These are phyloP conservation scores for Exophiala aquamarina DNA, from an alignment of 2,329 filamentous ascomycete genomes.

Conservation along the genomic window DNA sequence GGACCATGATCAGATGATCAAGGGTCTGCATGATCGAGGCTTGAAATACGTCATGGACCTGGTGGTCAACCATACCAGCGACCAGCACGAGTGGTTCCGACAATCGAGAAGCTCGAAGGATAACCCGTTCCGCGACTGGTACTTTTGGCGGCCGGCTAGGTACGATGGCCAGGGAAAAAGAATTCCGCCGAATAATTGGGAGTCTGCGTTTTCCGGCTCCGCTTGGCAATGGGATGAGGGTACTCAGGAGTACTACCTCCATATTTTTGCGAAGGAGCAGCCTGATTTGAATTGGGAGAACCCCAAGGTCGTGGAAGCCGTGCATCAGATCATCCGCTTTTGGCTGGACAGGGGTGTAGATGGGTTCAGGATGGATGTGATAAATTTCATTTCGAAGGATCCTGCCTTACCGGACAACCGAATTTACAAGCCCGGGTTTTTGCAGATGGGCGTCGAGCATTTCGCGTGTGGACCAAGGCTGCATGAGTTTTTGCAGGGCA, in stretches of 20 bases:
- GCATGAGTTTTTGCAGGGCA: slow-evolving; percentile 67
- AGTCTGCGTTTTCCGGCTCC: slow-evolving; percentile 37
- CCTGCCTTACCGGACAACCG: slow-evolving; percentile 57
- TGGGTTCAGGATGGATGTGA: slow-evolving; percentile 67
- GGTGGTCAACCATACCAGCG: slow-evolving; percentile 72
- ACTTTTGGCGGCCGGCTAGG: slow-evolving; percentile 51
- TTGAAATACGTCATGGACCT: slow-evolving; percentile 71
- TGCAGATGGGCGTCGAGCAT: slow-evolving; percentile 53
- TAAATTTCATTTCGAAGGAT: slow-evolving; percentile 65
- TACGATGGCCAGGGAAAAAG: slow-evolving; percentile 51
- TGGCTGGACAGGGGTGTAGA: slow-evolving; percentile 71
- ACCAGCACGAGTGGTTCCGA: slow-evolving; percentile 68
- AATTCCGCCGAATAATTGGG: slow-evolving; percentile 72
- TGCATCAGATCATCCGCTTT: slow-evolving; percentile 69
- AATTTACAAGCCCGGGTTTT: slow-evolving; percentile 44
- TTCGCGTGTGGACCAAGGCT: slow-evolving; percentile 69
- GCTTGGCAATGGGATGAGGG: slow-evolving; percentile 62
- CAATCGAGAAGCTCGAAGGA: slow-evolving; percentile 59
- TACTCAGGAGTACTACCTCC: slow-evolving; percentile 70
- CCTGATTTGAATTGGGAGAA: slow-evolving; percentile 81
- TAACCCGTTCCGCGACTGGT: slow-evolving; percentile 66
- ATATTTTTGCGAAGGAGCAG: slow-evolving; percentile 69
- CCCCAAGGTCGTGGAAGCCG: slow-evolving; percentile 59
- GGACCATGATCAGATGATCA: slow-evolving; percentile 61
- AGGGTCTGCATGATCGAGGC: slow-evolving; percentile 56